Conservation (phyloP, 345 rosid species). For the Chamaenerion angustifolium region DNA sequence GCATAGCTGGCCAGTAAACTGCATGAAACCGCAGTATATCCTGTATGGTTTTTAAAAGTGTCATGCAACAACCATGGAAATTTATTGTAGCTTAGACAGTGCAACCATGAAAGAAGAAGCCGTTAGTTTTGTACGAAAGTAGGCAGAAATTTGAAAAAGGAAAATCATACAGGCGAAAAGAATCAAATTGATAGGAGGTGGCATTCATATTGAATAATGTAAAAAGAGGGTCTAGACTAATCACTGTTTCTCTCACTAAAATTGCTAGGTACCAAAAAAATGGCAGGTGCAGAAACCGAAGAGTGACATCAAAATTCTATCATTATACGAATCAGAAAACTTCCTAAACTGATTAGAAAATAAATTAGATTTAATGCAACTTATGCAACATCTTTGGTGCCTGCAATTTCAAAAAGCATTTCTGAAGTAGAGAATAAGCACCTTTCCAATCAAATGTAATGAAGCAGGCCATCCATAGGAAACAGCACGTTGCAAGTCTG, state of each 20-base stretch:
- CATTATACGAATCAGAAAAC: not conserved
- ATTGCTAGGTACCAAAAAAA: too few species aligned
- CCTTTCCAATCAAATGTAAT: conserved; percentile 92
- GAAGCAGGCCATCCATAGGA: conserved; percentile 94
- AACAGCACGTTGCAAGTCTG: conserved; percentile 45
- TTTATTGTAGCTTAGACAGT: not conserved
- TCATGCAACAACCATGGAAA: not conserved
- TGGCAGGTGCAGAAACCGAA: too few species aligned
- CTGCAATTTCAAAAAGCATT: not conserved
- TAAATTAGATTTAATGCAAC: not conserved
- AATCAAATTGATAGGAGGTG: too few species aligned
- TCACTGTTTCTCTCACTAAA: too few species aligned
- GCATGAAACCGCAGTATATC: conserved; percentile 94
- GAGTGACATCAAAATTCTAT: too few species aligned
- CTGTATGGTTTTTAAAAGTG: conserved; percentile 19
- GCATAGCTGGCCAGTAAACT: conserved; percentile 98
- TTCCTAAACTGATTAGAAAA: too few species aligned
- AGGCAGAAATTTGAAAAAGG: too few species aligned
- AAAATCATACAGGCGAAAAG: too few species aligned
- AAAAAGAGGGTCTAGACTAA: too few species aligned
- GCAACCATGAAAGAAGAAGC: too few species aligned
- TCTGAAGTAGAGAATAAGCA: conserved; percentile 8
- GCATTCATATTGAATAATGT: too few species aligned
- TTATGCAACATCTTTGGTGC: not conserved
- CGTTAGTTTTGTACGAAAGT: too few species aligned